Conservation (phyloP, 2,329 filamentous ascomycete species). For the Thermothelomyces thermophilus region DNA sequence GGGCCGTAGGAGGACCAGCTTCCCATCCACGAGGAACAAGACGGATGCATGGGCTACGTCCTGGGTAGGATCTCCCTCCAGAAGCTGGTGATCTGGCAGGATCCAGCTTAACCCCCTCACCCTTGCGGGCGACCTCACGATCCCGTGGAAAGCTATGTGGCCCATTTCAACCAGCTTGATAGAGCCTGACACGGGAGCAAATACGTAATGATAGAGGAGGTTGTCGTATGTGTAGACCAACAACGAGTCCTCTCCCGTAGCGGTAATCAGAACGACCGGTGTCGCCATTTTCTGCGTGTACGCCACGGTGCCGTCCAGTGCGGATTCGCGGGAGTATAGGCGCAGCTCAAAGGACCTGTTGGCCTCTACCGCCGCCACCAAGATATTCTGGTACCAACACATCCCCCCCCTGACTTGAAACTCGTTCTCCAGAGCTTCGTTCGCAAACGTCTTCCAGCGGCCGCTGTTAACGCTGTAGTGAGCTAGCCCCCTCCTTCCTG, state of each 20-base stretch:
- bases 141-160: conserved; percentile 94
- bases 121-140: conserved; percentile 85
- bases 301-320: conserved; percentile 67
- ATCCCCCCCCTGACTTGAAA: conserved; percentile 92
- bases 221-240: conserved; percentile 98
- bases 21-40: conserved; percentile 93
- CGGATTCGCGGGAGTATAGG: conserved; percentile 83
- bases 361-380: conserved; percentile 88
- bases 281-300: conserved; percentile 72
- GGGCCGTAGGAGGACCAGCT: conserved; percentile 85
- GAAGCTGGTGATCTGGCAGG: conserved; percentile 79
- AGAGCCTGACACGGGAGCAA: conserved; percentile 61
- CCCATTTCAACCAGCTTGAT: conserved; percentile 86
- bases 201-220: conserved; percentile 88
- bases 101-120: conserved; percentile 95
- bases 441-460: conserved; percentile 90
- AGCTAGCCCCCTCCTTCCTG: conserved; percentile 82
- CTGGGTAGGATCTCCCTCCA: conserved; percentile 88
- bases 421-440: conserved; percentile 73
- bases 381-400: conserved; percentile 97
- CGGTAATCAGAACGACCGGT: conserved; percentile 82
- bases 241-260: conserved; percentile 87
- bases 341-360: conserved; percentile 77
- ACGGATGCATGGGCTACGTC: conserved; percentile 92
- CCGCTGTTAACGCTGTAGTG: conserved; percentile 95